Evolutionary conservation across 2,329 filamentous ascomycete species (phyloP).

Genomic region (Colletotrichum paranaense): DNA sequence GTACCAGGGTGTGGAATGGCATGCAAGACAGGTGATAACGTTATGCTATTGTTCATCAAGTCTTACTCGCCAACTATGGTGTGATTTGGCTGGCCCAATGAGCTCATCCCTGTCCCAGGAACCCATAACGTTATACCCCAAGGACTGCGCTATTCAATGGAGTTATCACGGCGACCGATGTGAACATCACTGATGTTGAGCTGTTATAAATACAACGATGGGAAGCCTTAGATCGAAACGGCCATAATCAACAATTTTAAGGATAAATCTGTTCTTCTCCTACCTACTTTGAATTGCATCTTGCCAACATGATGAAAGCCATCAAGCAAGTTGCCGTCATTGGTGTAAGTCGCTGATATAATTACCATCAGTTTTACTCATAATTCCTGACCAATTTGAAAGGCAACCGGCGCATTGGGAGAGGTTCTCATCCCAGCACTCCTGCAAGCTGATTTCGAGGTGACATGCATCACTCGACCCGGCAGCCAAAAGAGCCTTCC

Average conservation of each 20-base stretch:
- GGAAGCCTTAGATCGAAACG: too few species aligned
- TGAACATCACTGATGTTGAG: too few species aligned
- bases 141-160: not conserved
- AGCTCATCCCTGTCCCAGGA: not conserved
- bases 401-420: slow-evolving; percentile 13
- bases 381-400: not conserved
- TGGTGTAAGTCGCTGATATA: not conserved
- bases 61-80: not conserved
- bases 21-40: not conserved
- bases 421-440: slow-evolving; percentile 11
- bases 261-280: too few species aligned
- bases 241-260: too few species aligned
- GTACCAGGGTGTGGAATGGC: not conserved
- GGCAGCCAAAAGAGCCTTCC: slow-evolving; percentile 36
- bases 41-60: not conserved
- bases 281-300: too few species aligned
- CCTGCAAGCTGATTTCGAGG: not conserved
- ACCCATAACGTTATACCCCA: not conserved
- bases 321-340: slow-evolving; percentile 10
- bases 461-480: not conserved
- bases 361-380: too few species aligned
- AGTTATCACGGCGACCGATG: not conserved
- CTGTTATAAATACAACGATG: not conserved
- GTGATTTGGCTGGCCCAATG: not conserved
- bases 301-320: too few species aligned